These are phyloP conservation scores for Oryza rufipogon DNA, from an alignment of 176 grass and related monocot genomes.

Conservation along the genomic window DNA sequence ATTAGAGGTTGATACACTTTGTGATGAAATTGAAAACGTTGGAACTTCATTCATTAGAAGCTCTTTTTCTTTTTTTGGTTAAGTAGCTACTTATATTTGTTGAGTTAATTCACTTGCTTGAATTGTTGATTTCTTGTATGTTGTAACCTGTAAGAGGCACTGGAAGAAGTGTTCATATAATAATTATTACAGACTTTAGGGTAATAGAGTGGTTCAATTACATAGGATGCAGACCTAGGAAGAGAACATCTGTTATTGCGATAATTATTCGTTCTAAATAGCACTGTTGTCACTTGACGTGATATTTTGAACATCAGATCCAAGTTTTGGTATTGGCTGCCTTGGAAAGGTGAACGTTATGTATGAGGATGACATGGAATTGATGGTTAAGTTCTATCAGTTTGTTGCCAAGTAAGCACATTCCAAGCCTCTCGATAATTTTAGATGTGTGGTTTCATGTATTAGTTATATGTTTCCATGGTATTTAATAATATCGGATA, in stretches of 20 bases:
- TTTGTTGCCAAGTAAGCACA: conserved; percentile 84
- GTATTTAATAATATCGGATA: not conserved
- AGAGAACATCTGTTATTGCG: not conserved
- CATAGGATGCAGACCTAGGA: not conserved
- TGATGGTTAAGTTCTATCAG: conserved; percentile 83
- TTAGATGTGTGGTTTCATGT: not conserved
- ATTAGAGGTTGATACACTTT: not conserved
- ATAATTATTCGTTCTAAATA: not conserved
- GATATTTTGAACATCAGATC: conserved; percentile 59
- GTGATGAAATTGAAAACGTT: not conserved
- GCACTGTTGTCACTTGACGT: not conserved
- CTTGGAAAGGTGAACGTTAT: conserved; percentile 74
- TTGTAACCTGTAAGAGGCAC: not conserved
- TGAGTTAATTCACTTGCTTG: not conserved
- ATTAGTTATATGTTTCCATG: not conserved
- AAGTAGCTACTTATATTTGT: not conserved
- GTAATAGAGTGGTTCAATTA: not conserved
- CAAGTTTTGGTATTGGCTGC: conserved; percentile 79
- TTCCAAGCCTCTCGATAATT: not conserved
- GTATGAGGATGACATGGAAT: conserved; percentile 76
- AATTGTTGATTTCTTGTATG: not conserved
- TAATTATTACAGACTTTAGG: not conserved
- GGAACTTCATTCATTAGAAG: not conserved
- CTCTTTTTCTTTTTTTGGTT: not conserved
- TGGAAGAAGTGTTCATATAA: not conserved